A percentile compares a stretch with the other conserved stretches of the same genome.
phyloP scores from a whole-genome alignment of 1,284 basidiomycete species.

The Ceratobasidium sp. region DNA sequence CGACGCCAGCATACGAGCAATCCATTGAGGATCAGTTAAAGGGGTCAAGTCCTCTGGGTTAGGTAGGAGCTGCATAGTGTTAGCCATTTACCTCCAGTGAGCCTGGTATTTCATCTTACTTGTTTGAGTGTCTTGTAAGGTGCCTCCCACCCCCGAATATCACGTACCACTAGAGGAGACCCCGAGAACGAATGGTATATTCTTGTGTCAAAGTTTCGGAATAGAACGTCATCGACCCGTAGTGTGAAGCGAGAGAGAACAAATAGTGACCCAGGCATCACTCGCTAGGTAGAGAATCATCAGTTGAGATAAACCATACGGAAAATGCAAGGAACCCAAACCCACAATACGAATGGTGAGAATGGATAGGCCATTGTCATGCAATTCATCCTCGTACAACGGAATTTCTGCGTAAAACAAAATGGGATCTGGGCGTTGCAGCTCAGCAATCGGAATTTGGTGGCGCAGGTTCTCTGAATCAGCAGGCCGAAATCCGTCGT shows the following conservation, averaged over 20 bases:
- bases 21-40: constrained; percentile 87
- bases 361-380: constrained; percentile 89
- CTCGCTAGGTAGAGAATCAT: constrained; percentile 64
- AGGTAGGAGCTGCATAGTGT: constrained; percentile 70
- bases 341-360: constrained; percentile 85
- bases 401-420: constrained; percentile 93
- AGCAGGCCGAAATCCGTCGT: constrained; percentile 59
- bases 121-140: constrained; percentile 81
- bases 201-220: constrained; percentile 89
- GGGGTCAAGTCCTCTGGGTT: constrained; percentile 85
- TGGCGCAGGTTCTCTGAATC: constrained; percentile 63
- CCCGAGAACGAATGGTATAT: constrained; percentile 82
- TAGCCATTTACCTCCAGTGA: constrained; percentile 3
- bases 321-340: constrained; percentile 41
- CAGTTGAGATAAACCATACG: neutral
- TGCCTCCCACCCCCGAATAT: constrained; percentile 89
- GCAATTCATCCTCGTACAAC: constrained; percentile 91
- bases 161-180: constrained; percentile 73
- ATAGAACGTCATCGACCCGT: constrained; percentile 94
- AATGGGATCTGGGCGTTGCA: constrained; percentile 91
- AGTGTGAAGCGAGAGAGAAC: constrained; percentile 92
- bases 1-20: constrained; percentile 76
- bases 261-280: constrained; percentile 97
- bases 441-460: constrained; percentile 78
- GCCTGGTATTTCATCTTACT: constrained; percentile 56